A percentile compares a stretch with the other conserved stretches of the same genome.
These are phyloP conservation scores for Ambrosiella xylebori DNA, from an alignment of 2,329 filamentous ascomycete species.

Conservation along the genomic window DNA sequence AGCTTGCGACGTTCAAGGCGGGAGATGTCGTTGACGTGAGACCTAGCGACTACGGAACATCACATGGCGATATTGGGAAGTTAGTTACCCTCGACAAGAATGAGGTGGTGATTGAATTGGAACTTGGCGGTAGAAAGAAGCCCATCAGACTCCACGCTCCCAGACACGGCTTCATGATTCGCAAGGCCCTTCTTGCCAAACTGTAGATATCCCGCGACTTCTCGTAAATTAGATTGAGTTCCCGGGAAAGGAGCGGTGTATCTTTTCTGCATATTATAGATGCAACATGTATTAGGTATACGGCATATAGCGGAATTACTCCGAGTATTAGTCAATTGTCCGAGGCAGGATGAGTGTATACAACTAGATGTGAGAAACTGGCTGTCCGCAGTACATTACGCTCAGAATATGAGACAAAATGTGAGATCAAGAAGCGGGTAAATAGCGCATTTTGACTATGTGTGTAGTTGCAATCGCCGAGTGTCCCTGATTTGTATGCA, in stretches of 20 bases:
- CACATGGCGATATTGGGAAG: constrained; percentile 38
- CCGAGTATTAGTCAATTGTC: background rate
- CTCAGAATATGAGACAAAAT: too few relatives aligned
- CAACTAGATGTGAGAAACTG: too few relatives aligned
- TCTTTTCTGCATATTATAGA: background rate
- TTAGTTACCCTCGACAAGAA: constrained; percentile 33
- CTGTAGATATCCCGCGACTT: background rate
- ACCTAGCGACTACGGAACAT: constrained; percentile 44
- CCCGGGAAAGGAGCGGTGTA: background rate
- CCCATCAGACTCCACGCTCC: constrained; percentile 42
- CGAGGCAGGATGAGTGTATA: too few relatives aligned
- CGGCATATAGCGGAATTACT: background rate
- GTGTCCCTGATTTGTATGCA: background rate
- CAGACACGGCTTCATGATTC: constrained; percentile 38
- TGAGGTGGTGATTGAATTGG: constrained; percentile 43
- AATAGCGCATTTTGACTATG: too few relatives aligned
- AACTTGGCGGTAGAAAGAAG: constrained; percentile 26
- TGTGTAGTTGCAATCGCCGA: background rate
- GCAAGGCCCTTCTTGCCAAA: constrained; percentile 16
- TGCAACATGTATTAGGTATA: background rate
- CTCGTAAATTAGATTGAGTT: background rate
- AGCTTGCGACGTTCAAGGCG: constrained; percentile 22
- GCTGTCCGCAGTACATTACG: too few relatives aligned
- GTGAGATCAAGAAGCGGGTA: too few relatives aligned
- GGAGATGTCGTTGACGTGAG: constrained; percentile 40